Conservation (phyloP, 75 land plant genomes). For the Cunninghamia lanceolata region DNA sequence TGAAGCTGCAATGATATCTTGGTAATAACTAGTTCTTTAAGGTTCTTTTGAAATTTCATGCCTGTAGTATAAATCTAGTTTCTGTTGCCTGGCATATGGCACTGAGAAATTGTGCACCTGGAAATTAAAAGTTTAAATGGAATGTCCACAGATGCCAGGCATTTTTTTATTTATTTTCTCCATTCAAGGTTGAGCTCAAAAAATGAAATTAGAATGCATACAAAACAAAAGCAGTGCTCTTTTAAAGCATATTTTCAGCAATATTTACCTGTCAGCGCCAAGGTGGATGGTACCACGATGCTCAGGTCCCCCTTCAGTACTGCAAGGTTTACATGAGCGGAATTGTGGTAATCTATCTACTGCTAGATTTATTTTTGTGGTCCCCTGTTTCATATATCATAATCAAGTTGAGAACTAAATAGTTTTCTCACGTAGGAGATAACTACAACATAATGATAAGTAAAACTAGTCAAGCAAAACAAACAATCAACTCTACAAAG, state of each 20-base stretch:
- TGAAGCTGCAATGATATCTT: too few relatives aligned
- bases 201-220: too few relatives aligned
- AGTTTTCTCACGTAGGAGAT: not conserved
- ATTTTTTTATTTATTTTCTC: too few relatives aligned
- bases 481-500: not conserved
- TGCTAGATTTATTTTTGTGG: constrained; percentile 91
- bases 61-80: too few relatives aligned
- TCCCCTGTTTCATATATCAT: constrained; percentile 51
- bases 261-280: constrained; percentile 75
- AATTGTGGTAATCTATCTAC: constrained; percentile 83
- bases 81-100: too few relatives aligned
- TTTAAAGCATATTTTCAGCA: not conserved
- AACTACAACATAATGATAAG: not conserved
- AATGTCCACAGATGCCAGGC: too few relatives aligned
- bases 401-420: not conserved
- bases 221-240: not conserved
- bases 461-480: not conserved
- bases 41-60: too few relatives aligned
- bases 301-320: constrained; percentile 69
- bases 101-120: too few relatives aligned
- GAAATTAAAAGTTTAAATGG: too few relatives aligned
- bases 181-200: too few relatives aligned
- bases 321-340: constrained; percentile 35
- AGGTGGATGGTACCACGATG: constrained; percentile 94
- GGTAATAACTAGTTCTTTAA: too few relatives aligned